Evolutionary conservation across 108 stramenopile species (phyloP).

Genomic region (Aurantiochytrium sp.): DNA sequence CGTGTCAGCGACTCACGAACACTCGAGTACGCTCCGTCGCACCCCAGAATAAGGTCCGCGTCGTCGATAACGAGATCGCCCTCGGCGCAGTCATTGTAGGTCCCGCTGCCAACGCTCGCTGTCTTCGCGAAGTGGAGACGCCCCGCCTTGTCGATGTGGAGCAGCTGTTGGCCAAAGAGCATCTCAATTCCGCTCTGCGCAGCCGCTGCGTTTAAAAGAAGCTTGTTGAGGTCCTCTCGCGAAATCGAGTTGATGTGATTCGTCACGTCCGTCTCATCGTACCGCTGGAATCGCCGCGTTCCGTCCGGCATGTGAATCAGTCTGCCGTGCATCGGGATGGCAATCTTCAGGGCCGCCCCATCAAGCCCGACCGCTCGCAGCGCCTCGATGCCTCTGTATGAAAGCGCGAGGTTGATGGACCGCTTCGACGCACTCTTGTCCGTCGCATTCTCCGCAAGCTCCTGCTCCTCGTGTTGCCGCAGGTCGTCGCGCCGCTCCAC

Average conservation of each 20-base stretch:
- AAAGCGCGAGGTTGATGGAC: slow-evolving; percentile 37
- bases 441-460: background rate
- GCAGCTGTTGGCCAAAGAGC: background rate
- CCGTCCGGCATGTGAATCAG: slow-evolving; percentile 27
- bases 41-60: slow-evolving; percentile 49
- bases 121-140: background rate
- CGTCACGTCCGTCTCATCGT: slow-evolving; percentile 21
- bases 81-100: background rate
- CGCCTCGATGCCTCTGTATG: slow-evolving; percentile 19
- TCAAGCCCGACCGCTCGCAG: slow-evolving; percentile 12
- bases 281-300: background rate
- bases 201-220: slow-evolving; percentile 12
- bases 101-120: background rate
- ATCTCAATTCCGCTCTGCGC: background rate
- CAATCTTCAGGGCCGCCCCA: background rate
- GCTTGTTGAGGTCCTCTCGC: slow-evolving; percentile 14
- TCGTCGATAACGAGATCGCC: background rate
- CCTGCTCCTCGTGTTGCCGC: background rate
- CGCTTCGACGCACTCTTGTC: slow-evolving; percentile 12
- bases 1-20: slow-evolving; percentile 46
- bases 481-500: background rate
- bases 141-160: background rate
- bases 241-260: slow-evolving; percentile 22
- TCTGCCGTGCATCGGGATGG: slow-evolving; percentile 18
- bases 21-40: slow-evolving; percentile 63